These are phyloP conservation scores for Fusarium penzigii DNA, from an alignment of 2,329 filamentous ascomycete genomes.

Conservation along the genomic window DNA sequence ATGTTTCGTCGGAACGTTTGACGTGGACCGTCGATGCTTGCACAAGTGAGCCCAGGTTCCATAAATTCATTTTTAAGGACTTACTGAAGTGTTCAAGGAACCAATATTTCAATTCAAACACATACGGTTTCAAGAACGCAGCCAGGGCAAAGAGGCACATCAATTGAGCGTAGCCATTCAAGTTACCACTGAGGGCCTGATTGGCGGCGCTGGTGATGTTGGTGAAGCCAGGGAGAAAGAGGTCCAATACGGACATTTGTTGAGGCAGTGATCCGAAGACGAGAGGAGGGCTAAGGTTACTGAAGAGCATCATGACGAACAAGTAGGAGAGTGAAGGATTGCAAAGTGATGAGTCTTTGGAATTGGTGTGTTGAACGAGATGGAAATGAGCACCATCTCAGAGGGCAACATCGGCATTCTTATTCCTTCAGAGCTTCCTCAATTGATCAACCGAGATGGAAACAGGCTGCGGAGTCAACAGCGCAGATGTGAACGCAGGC, in stretches of 20 bases:
- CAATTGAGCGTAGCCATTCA: conserved; percentile 7
- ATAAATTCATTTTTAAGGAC: background rate
- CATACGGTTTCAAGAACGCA: conserved; percentile 7
- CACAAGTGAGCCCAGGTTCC: background rate
- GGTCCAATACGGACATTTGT: no score
- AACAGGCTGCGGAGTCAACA: background rate
- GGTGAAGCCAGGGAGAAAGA: conserved; percentile 9
- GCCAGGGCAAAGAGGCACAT: conserved; percentile 10
- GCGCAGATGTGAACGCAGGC: conserved; percentile 4
- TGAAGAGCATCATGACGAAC: conserved; percentile 3
- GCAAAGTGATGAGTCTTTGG: conserved; percentile 2
- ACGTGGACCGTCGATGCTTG: conserved; percentile 6
- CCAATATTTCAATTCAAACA: conserved; percentile 3
- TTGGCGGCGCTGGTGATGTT: conserved; percentile 6
- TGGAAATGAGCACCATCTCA: background rate
- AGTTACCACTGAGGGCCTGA: conserved; percentile 5
- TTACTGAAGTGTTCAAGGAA: conserved; percentile 11
- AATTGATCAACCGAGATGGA: conserved; percentile 1
- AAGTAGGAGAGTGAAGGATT: background rate
- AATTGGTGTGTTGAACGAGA: conserved; percentile 1
- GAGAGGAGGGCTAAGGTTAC: conserved; percentile 8
- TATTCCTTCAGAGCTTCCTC: conserved; percentile 2
- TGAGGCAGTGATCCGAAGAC: conserved; percentile 4
- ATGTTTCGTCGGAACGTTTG: background rate
- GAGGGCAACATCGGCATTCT: conserved; percentile 3